phyloP scores from a whole-genome alignment of 1,284 basidiomycete genomes.

The Rhodotorula mucilaginosa region DNA sequence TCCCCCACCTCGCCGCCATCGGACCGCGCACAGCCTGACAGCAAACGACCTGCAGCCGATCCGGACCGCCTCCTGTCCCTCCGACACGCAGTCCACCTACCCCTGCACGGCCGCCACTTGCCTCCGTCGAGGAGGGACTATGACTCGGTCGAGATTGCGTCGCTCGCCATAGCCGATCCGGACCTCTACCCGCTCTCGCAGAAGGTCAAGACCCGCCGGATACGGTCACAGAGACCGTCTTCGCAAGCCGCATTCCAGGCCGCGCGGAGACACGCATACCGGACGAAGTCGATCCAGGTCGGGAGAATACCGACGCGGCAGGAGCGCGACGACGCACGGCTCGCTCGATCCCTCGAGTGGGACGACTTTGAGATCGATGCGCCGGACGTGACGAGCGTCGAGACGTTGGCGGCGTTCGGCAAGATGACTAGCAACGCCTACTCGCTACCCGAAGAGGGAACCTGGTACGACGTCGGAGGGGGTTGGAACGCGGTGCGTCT shows the following conservation, averaged over 20 bases:
- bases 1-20: conserved; percentile 13
- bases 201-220: conserved; percentile 8
- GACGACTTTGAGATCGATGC: conserved; percentile 37
- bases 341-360: conserved; percentile 31
- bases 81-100: conserved; percentile 39
- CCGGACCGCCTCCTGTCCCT: conserved; percentile 23
- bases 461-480: conserved; percentile 72
- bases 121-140: conserved; percentile 32
- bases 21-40: not conserved
- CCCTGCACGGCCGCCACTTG: conserved; percentile 13
- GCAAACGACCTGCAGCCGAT: not conserved
- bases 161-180: conserved; percentile 4
- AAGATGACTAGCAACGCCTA: conserved; percentile 97
- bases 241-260: conserved; percentile 35
- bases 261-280: conserved; percentile 2
- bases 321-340: conserved; percentile 7
- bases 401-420: conserved; percentile 76
- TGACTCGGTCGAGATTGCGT: conserved; percentile 23
- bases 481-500: conserved; percentile 65
- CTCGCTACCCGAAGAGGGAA: conserved; percentile 49
- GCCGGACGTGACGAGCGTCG: conserved; percentile 68
- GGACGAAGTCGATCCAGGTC: conserved; percentile 9
- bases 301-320: conserved; percentile 5
- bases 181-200: conserved; percentile 11
- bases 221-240: conserved; percentile 11